phyloP scores from a whole-genome alignment of 1,284 basidiomycete species.

The Marasmius fiardii region DNA sequence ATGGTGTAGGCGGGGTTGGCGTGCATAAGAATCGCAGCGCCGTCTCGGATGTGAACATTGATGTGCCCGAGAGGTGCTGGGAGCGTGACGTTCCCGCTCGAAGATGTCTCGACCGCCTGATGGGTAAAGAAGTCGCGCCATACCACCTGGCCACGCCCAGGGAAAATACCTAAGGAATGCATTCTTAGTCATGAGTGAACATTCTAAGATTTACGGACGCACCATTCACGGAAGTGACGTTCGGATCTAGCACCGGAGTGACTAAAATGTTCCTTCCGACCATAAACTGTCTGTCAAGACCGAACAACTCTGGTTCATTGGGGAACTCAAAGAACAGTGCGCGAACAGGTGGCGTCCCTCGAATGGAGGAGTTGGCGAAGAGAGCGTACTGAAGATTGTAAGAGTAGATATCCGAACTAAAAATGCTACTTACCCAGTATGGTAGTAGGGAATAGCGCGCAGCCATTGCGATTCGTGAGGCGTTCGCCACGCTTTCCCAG shows the following conservation, averaged over 20 bases:
- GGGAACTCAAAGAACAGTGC: constrained; percentile 80
- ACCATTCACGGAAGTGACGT: constrained; percentile 43
- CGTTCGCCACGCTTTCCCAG: constrained; percentile 73
- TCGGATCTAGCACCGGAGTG: constrained; percentile 69
- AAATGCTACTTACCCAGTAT: constrained; percentile 56
- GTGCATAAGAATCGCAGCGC: constrained; percentile 57
- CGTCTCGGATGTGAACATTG: constrained; percentile 63
- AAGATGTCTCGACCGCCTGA: constrained; percentile 38
- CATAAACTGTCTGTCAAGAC: constrained; percentile 67
- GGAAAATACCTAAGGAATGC: constrained; percentile 48
- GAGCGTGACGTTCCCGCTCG: constrained; percentile 42
- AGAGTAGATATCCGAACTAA: constrained; percentile 2
- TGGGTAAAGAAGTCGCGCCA: constrained; percentile 83
- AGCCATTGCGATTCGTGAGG: constrained; percentile 68
- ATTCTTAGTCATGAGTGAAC: not conserved
- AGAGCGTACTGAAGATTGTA: constrained; percentile 48
- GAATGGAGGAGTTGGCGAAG: constrained; percentile 64
- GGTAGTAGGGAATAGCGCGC: constrained; percentile 68
- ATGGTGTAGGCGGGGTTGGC: constrained; percentile 55
- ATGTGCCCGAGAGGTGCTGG: constrained; percentile 64
- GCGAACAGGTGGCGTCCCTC: constrained; percentile 66
- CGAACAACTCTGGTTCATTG: constrained; percentile 60
- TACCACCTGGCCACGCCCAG: constrained; percentile 51
- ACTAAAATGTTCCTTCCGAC: constrained; percentile 68
- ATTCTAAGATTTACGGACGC: constrained; percentile 15